Evolutionary conservation across 2,329 filamentous ascomycete species (phyloP), one percentile per base, ranked within the genome.

Genomic region (Aureobasidium zeae): DNA sequence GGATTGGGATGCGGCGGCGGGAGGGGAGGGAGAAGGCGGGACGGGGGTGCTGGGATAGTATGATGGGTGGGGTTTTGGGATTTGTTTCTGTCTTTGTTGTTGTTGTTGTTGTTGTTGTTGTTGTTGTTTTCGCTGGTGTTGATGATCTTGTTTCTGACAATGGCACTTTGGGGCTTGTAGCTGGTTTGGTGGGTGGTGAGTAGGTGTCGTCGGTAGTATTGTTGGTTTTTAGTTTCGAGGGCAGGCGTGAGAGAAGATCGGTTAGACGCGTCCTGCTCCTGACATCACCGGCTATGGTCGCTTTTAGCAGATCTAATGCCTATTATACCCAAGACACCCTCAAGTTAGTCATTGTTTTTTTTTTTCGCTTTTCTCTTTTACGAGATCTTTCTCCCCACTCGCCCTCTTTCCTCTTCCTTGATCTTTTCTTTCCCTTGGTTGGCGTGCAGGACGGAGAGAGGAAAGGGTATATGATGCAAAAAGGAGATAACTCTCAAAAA

Each of bases 1-100:
- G 56, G 1, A 64, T 63, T 1, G 83, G 83, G 2, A 85, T 67
- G 33, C 72, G 68, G 16, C 81, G 72, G 5, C 61, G 62, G 8
- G 72, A 73, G 10, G 62, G 62, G 2, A 83, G 50, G 29, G 55
- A 34, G 8, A 55, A 48, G 21, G 53, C 45, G 2, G 57, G 55
- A 10, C 59, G 47, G 2, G 59, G 57, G 1, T 56, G 51, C 3
- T 48, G 46, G 36, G 55, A 47, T 22, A 59, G 38, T 15, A 34
- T 17, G 19, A 39, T 22, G 12, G 31, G 35, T 38, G 19, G 17
- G 2, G 5, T n/a, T n/a, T n/a, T n/a, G n/a, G n/a, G n/a, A 11
- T 5, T 9, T 28, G 19, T 5, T 19, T 35, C 16, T 9, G 5
- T 45, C 12, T 10, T 12, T 13, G n/a, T n/a, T n/a, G n/a, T n/a